phyloP scores from a whole-genome alignment of 768 basidiomycete genomes.

The Rhodotorula toruloides region DNA sequence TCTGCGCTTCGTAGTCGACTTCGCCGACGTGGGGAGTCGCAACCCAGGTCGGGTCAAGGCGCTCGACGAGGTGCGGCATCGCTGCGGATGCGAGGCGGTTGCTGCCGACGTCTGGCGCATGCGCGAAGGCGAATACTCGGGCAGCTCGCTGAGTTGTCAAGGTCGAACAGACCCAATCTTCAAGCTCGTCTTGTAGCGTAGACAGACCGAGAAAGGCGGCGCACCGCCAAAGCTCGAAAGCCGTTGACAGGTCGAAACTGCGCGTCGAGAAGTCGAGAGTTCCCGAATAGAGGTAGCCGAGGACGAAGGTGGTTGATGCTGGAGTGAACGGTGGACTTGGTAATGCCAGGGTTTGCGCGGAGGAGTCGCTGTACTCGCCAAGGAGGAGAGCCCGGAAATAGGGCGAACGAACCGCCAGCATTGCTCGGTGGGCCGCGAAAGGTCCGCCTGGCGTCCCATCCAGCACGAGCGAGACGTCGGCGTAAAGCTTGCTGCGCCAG shows the following conservation, averaged over 20 bases:
- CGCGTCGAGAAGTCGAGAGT: conserved; percentile 88
- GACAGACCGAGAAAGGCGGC: conserved; percentile 72
- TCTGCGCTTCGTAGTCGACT: conserved; percentile 62
- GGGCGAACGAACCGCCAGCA: conserved; percentile 78
- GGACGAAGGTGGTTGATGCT: conserved; percentile 80
- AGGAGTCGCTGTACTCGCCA: conserved; percentile 54
- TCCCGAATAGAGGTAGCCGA: conserved; percentile 91
- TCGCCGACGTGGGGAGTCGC: conserved; percentile 68
- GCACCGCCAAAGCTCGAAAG: conserved; percentile 79
- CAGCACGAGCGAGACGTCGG: conserved; percentile 76
- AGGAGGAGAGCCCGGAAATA: conserved; percentile 82
- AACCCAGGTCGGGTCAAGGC: conserved; percentile 81
- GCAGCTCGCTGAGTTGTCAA: conserved; percentile 81
- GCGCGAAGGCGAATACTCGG: conserved; percentile 74
- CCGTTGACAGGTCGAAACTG: conserved; percentile 85
- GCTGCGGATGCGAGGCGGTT: conserved; percentile 64
- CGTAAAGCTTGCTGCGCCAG: conserved; percentile 92
- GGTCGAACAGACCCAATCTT: conserved; percentile 75
- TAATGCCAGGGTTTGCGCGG: conserved; percentile 60
- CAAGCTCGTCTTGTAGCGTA: conserved; percentile 69
- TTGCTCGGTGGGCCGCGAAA: conserved; percentile 88
- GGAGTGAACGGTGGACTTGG: conserved; percentile 93
- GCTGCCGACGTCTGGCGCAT: conserved; percentile 71
- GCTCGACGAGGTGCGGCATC: conserved; percentile 67
- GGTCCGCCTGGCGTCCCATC: conserved; percentile 25